Percentiles rank a stretch among this genome's conserved stretches.
phyloP scores from a whole-genome alignment of 805 yeast genomes.

The Yarrowia deformans region DNA sequence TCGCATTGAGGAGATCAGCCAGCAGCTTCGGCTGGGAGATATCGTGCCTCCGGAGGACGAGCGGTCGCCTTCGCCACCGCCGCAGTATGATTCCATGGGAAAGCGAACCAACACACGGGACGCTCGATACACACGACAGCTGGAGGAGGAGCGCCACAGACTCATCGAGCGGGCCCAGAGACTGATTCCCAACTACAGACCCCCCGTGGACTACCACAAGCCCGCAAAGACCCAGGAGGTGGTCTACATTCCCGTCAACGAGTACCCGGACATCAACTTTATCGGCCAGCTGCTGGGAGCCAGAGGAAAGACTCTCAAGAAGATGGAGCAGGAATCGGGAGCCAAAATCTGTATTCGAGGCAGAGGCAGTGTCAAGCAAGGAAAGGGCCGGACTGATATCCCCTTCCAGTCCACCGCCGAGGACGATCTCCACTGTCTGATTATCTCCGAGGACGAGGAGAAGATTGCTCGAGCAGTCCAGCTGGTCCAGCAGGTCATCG shows the following conservation, averaged over 20 bases:
- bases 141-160: slow-evolving; percentile 81
- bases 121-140: slow-evolving; percentile 61
- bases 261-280: slow-evolving; percentile 90
- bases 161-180: slow-evolving; percentile 78
- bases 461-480: slow-evolving; percentile 77
- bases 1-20: slow-evolving; percentile 81
- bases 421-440: slow-evolving; percentile 88
- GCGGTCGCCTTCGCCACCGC: slow-evolving; percentile 89
- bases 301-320: slow-evolving; percentile 86
- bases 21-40: slow-evolving; percentile 60
- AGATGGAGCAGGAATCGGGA: slow-evolving; percentile 82
- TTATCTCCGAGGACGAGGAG: slow-evolving; percentile 81
- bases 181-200: slow-evolving; percentile 74
- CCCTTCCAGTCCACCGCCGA: slow-evolving; percentile 62
- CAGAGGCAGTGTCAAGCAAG: slow-evolving; percentile 94
- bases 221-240: slow-evolving; percentile 81
- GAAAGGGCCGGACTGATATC: slow-evolving; percentile 63
- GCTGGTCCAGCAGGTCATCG: slow-evolving; percentile 75
- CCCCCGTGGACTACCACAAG: slow-evolving; percentile 79
- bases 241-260: slow-evolving; percentile 81
- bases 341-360: slow-evolving; percentile 93
- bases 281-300: slow-evolving; percentile 93
- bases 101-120: slow-evolving; percentile 87
- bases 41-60: slow-evolving; percentile 57
- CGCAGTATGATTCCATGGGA: slow-evolving; percentile 83